phyloP scores from a whole-genome alignment of 2,329 filamentous ascomycete species.

The Hypoxylon sp. region DNA sequence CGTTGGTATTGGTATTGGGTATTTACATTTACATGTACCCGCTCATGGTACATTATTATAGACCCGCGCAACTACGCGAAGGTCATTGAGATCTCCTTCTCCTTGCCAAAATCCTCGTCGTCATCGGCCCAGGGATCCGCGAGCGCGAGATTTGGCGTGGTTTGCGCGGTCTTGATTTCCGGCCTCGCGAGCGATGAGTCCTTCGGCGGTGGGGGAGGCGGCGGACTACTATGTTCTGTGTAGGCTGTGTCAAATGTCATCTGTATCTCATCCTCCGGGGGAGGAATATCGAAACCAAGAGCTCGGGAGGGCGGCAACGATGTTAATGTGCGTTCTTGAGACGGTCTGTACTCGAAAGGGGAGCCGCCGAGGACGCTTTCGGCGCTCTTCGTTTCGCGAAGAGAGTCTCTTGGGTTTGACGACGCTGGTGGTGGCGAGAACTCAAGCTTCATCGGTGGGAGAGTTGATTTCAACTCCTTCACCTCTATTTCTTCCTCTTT shows the following conservation, averaged over 20 bases:
- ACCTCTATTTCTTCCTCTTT: constrained; percentile 67
- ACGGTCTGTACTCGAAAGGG: constrained; percentile 43
- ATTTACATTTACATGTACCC: background rate
- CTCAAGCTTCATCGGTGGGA: constrained; percentile 90
- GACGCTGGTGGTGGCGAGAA: constrained; percentile 55
- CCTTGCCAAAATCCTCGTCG: constrained; percentile 73
- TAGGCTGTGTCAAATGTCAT: constrained; percentile 80
- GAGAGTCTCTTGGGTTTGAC: constrained; percentile 49
- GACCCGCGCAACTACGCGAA: constrained; percentile 69
- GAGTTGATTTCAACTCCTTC: constrained; percentile 85
- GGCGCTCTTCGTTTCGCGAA: constrained; percentile 63
- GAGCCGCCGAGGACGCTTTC: constrained; percentile 51
- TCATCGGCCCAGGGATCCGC: constrained; percentile 77
- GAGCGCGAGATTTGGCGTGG: constrained; percentile 63
- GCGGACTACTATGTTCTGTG: constrained; percentile 52
- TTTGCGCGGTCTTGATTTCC: constrained; percentile 60
- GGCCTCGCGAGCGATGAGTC: constrained; percentile 53
- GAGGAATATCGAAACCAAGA: constrained; percentile 35
- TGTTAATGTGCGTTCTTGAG: constrained; percentile 49
- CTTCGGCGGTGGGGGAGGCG: constrained; percentile 51
- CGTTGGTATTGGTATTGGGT: background rate
- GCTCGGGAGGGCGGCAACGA: constrained; percentile 43
- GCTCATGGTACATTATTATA: background rate
- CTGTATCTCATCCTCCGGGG: constrained; percentile 64
- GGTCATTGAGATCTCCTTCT: constrained; percentile 83